phyloP scores from a whole-genome alignment of 1,284 basidiomycete species.

The Gymnopus androsaceus region DNA sequence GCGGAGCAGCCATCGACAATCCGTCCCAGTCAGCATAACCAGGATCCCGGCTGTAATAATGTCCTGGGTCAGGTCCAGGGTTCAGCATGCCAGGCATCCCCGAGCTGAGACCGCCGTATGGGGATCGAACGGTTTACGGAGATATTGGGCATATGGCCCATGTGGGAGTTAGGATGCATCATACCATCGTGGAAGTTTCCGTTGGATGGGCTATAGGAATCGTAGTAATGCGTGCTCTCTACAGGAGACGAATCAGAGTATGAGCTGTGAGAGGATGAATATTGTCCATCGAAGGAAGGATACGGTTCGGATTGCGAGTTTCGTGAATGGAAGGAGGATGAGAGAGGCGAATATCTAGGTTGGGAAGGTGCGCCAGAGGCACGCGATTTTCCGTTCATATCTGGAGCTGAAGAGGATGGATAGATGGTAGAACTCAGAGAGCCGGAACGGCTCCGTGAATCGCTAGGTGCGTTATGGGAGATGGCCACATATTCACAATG shows the following conservation, averaged over 20 bases:
- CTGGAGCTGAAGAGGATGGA: neutral
- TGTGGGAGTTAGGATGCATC: conserved; percentile 5
- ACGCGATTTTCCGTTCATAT: conserved; percentile 2
- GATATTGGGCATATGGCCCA: neutral
- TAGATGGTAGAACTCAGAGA: conserved; percentile 6
- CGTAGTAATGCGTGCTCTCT: neutral
- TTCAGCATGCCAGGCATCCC: conserved; percentile 3
- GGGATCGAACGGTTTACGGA: conserved; percentile 1
- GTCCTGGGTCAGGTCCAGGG: neutral
- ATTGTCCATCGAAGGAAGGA: conserved; percentile 5
- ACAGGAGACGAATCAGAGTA: conserved; percentile 6
- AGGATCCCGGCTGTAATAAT: conserved; percentile 5
- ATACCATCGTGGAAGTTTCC: conserved; percentile 1
- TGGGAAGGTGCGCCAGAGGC: neutral
- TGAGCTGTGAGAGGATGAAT: conserved; percentile 4
- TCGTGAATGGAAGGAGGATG: neutral
- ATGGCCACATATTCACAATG: conserved; percentile 20
- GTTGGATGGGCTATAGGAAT: neutral
- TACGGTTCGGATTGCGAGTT: conserved; percentile 5
- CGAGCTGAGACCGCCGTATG: conserved; percentile 1
- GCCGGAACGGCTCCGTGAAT: conserved; percentile 4
- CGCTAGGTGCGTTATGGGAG: conserved; percentile 12
- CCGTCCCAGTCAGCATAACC: conserved; percentile 7
- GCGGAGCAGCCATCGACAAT: too few relatives aligned
- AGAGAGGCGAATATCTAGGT: conserved; percentile 1